Percentiles rank a stretch among this genome's conserved stretches.
Conservation (phyloP, 2,329 filamentous ascomycete species). For the Lachnellula subtilissima region DNA sequence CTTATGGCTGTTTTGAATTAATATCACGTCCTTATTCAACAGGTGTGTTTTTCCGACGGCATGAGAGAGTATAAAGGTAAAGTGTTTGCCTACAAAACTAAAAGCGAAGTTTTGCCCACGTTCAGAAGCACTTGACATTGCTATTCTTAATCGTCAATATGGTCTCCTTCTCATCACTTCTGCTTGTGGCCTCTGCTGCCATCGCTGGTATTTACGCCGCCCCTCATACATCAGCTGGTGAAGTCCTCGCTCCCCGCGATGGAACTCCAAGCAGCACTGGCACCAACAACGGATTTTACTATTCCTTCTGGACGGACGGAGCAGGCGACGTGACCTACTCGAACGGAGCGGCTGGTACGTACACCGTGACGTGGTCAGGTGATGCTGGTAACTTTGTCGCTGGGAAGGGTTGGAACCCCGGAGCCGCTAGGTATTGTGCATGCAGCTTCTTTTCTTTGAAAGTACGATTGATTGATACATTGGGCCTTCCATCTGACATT, state of each 20-base stretch:
- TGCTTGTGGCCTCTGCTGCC: slow-evolving; percentile 12
- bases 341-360: slow-evolving; percentile 44
- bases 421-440: slow-evolving; percentile 19
- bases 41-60: background rate
- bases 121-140: background rate
- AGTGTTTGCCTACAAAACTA: background rate
- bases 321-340: slow-evolving; percentile 46
- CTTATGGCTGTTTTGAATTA: background rate
- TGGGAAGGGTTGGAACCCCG: slow-evolving; percentile 46
- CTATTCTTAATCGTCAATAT: slow-evolving; percentile 5
- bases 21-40: background rate
- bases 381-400: slow-evolving; percentile 43
- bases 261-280: slow-evolving; percentile 45
- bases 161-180: slow-evolving; percentile 20
- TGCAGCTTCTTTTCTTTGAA: background rate
- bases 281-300: slow-evolving; percentile 54
- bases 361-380: slow-evolving; percentile 45
- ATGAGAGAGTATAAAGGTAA: background rate
- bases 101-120: background rate
- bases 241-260: slow-evolving; percentile 2
- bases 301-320: slow-evolving; percentile 55
- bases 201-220: slow-evolving; percentile 14
- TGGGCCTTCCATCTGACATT: background rate
- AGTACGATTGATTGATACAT: background rate
- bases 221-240: slow-evolving; percentile 3